Evolutionary conservation across 139 green algal genomes (phyloP).

Genomic region (Chlamydomonas eustigma): DNA sequence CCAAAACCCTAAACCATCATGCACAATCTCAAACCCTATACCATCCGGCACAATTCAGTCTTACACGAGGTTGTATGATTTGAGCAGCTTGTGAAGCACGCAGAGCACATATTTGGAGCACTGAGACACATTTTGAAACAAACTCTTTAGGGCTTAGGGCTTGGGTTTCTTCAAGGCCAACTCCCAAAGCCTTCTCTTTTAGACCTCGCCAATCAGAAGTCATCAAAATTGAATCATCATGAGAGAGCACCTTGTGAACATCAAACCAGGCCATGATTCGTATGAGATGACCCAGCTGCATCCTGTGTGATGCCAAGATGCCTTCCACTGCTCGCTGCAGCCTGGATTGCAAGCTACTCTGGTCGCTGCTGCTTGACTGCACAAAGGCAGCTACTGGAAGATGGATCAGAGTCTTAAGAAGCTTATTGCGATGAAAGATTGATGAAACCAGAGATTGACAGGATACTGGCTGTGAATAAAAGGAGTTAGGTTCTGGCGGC

Average conservation of each 20-base stretch:
- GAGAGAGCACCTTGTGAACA: background rate
- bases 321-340: background rate
- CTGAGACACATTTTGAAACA: background rate
- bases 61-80: background rate
- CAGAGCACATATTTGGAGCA: background rate
- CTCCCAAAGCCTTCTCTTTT: no score
- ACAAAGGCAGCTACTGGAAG: background rate
- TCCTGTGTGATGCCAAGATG: background rate
- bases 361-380: no score
- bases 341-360: no score
- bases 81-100: background rate
- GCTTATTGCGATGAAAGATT: background rate
- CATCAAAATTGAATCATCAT: background rate
- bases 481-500: no score
- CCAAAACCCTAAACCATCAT: background rate
- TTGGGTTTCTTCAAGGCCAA: no score
- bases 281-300: background rate
- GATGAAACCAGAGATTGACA: background rate
- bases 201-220: background rate
- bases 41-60: background rate
- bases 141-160: background rate
- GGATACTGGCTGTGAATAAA: no score
- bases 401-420: background rate
- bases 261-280: constrained; percentile 3
- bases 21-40: background rate